Evolutionary conservation across 208 protist genomes (phyloP).

Genomic region (Kentomonas sorsogonicus): DNA sequence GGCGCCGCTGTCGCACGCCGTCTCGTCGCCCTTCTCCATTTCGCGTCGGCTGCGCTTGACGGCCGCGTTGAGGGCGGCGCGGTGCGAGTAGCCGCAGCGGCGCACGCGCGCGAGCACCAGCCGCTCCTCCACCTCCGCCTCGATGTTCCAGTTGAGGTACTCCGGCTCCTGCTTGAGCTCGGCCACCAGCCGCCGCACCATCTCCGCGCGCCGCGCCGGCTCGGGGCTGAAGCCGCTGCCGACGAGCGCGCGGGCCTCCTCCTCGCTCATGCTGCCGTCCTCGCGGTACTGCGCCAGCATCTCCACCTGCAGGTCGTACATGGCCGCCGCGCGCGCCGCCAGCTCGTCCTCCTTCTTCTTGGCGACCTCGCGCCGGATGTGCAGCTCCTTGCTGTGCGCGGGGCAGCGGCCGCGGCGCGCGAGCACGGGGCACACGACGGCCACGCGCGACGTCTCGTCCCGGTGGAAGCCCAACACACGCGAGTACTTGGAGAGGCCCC

Average conservation of each 20-base stretch:
- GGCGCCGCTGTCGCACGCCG: constrained; percentile 11
- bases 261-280: constrained; percentile 9
- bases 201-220: constrained; percentile 13
- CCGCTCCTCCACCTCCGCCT: constrained; percentile 50
- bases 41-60: constrained; percentile 26
- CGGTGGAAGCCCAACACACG: constrained; percentile 26
- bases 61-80: constrained; percentile 20
- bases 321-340: constrained; percentile 40
- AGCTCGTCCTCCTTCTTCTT: constrained; percentile 62
- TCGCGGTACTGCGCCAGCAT: constrained; percentile 24
- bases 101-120: constrained; percentile 38
- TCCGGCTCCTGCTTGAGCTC: constrained; percentile 68
- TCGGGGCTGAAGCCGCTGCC: constrained; percentile 18
- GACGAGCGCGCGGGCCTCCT: constrained; percentile 4
- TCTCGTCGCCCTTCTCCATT: constrained; percentile 12
- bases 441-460: constrained; percentile 28
- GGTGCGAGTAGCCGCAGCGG: constrained; percentile 53
- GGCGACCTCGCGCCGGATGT: constrained; percentile 32
- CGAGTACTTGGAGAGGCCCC: constrained; percentile 30
- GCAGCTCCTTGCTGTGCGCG: constrained; percentile 30
- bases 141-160: constrained; percentile 75
- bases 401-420: constrained; percentile 30
- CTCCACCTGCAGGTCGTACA: constrained; percentile 58
- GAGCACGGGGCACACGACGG: constrained; percentile 34
- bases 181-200: constrained; percentile 34